A percentile compares a stretch with the other conserved stretches of the same genome.
phyloP scores from a whole-genome alignment of 2,329 filamentous ascomycete species.

The Colletotrichum liriopes region DNA sequence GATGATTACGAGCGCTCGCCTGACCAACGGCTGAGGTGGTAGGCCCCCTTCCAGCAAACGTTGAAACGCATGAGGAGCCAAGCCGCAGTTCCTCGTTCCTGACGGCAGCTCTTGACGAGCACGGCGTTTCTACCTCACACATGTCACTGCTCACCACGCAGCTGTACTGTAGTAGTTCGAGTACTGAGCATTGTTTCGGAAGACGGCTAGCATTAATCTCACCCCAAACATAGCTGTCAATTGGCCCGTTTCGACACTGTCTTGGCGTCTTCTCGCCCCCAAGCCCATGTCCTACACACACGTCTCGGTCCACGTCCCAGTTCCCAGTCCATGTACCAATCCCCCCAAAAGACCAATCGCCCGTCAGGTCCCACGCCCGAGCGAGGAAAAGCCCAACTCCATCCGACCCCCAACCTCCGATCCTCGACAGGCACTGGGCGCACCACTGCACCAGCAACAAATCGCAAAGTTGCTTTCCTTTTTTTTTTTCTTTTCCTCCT shows the following conservation, averaged over 20 bases:
- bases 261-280: constrained; percentile 4
- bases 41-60: constrained; percentile 2
- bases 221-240: constrained; percentile 36
- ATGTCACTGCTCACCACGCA: neutral
- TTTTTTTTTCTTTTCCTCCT: neutral
- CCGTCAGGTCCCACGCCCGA: constrained; percentile 7
- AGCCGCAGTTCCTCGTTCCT: constrained; percentile 9
- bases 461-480: constrained; percentile 34
- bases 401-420: constrained; percentile 42
- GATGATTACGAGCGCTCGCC: constrained; percentile 3
- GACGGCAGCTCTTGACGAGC: neutral
- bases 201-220: constrained; percentile 36
- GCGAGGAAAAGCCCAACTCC: constrained; percentile 26
- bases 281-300: constrained; percentile 10
- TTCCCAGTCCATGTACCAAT: constrained; percentile 3
- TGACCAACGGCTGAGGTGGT: neutral
- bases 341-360: neutral
- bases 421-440: constrained; percentile 33
- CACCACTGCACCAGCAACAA: constrained; percentile 26
- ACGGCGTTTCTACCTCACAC: neutral
- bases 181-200: constrained; percentile 29
- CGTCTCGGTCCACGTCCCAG: constrained; percentile 17
- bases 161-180: neutral
- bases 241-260: constrained; percentile 30
- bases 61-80: constrained; percentile 35